Evolutionary conservation across 768 basidiomycete genomes (phyloP).

Genomic region (Dacryopinax spathularia): DNA sequence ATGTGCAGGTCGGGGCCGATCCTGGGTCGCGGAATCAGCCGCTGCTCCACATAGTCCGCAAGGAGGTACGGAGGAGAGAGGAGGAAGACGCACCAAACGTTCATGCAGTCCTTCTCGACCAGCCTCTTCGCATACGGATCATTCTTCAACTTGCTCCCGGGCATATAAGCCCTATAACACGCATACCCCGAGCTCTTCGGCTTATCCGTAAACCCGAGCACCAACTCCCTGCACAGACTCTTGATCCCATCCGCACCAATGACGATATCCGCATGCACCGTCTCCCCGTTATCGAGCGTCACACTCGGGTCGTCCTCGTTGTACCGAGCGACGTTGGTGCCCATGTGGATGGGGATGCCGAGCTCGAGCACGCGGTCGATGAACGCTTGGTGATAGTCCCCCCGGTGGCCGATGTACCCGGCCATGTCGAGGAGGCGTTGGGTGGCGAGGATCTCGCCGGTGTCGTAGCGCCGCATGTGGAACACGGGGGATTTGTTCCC

Average conservation of each 20-base stretch:
- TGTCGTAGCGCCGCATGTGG: slow-evolving; percentile 10
- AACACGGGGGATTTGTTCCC: slow-evolving; percentile 10
- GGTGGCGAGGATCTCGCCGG: slow-evolving; percentile 9
- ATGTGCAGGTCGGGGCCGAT: slow-evolving; percentile 8
- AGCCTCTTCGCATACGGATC: slow-evolving; percentile 1
- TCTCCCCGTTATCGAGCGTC: slow-evolving; percentile 30
- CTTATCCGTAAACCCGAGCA: slow-evolving; percentile 18
- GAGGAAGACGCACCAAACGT: neutral
- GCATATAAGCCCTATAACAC: slow-evolving; percentile 9
- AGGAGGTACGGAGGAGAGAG: neutral
- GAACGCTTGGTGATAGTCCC: slow-evolving; percentile 9
- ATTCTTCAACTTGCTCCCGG: neutral
- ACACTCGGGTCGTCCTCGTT: slow-evolving; percentile 17
- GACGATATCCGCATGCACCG: slow-evolving; percentile 37
- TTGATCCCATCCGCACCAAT: slow-evolving; percentile 47
- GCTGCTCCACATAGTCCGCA: too few species aligned
- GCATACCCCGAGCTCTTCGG: slow-evolving; percentile 9
- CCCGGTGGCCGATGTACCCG: slow-evolving; percentile 11
- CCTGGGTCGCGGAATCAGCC: neutral
- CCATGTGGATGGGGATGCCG: slow-evolving; percentile 15
- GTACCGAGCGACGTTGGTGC: slow-evolving; percentile 22
- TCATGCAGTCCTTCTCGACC: slow-evolving; percentile 2
- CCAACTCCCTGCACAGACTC: slow-evolving; percentile 29
- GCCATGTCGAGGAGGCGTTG: slow-evolving; percentile 12
- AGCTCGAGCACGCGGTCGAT: slow-evolving; percentile 9